These are phyloP conservation scores for Pneumocystis jirovecii DNA, from an alignment of 1,139 yeast genomes.

Conservation along the genomic window DNA sequence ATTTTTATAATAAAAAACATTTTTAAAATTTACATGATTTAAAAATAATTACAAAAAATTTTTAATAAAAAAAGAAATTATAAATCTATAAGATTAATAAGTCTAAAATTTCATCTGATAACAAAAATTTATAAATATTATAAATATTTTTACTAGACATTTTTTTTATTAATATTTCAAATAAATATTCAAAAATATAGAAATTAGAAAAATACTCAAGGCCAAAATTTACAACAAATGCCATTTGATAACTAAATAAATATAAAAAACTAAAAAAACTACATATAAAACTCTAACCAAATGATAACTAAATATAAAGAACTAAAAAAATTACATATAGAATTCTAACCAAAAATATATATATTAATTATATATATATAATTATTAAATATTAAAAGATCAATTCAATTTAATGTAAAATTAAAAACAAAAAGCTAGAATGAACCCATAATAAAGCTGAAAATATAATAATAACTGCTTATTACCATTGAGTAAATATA, in stretches of 20 bases:
- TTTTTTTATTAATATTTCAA: not conserved
- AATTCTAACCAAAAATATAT: not conserved
- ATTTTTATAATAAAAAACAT: conserved; percentile 1
- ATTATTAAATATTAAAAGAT: not conserved
- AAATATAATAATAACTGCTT: not conserved
- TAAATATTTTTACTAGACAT: not conserved
- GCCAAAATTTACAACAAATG: not conserved
- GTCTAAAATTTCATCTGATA: too few species aligned
- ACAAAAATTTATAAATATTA: not conserved
- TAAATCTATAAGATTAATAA: too few species aligned
- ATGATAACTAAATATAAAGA: not conserved
- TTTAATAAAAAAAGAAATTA: not conserved
- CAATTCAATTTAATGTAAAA: not conserved
- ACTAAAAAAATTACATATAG: too few species aligned
- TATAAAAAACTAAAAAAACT: not conserved
- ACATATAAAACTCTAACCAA: not conserved
- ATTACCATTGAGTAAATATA: not conserved
- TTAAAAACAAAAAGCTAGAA: not conserved
- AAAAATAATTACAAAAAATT: not conserved
- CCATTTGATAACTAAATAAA: not conserved
- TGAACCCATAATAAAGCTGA: not conserved
- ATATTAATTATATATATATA: not conserved
- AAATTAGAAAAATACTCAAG: not conserved
- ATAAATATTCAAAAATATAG: not conserved
- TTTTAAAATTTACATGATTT: not conserved